Evolutionary conservation across 129 eudicot genomes (phyloP).

Genomic region (Artemisia annua): DNA sequence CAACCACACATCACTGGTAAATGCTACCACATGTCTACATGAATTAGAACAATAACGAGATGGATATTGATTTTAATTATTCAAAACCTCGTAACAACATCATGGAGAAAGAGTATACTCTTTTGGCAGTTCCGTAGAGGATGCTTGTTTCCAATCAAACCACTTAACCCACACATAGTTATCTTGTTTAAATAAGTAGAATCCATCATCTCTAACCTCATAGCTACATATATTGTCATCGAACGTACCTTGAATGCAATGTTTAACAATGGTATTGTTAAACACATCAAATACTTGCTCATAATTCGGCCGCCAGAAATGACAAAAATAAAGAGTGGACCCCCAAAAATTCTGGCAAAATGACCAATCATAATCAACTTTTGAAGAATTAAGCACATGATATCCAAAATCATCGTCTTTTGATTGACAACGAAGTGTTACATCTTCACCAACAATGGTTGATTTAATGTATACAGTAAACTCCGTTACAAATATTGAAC

Average conservation of each 20-base stretch:
- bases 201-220: slow-evolving; percentile 9
- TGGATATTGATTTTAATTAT: too few species aligned
- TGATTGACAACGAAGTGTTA: slow-evolving; percentile 11
- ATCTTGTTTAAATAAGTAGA: not conserved
- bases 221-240: slow-evolving; percentile 1
- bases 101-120: not conserved
- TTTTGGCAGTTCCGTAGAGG: not conserved
- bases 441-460: not conserved
- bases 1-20: too few species aligned
- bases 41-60: too few species aligned
- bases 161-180: not conserved
- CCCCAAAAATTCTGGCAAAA: not conserved
- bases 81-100: not conserved
- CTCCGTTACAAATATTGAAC: not conserved
- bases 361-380: slow-evolving; percentile 8
- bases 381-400: slow-evolving; percentile 13
- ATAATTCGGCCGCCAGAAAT: not conserved
- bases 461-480: slow-evolving; percentile 13
- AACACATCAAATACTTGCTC: slow-evolving; percentile 13
- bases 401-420: slow-evolving; percentile 10
- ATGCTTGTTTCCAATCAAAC: not conserved
- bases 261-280: not conserved
- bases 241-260: not conserved
- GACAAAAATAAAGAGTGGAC: slow-evolving; percentile 3
- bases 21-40: too few species aligned